Conservation (phyloP, 192 early-diverging fungal genomes). For the Coemansia sp. region DNA sequence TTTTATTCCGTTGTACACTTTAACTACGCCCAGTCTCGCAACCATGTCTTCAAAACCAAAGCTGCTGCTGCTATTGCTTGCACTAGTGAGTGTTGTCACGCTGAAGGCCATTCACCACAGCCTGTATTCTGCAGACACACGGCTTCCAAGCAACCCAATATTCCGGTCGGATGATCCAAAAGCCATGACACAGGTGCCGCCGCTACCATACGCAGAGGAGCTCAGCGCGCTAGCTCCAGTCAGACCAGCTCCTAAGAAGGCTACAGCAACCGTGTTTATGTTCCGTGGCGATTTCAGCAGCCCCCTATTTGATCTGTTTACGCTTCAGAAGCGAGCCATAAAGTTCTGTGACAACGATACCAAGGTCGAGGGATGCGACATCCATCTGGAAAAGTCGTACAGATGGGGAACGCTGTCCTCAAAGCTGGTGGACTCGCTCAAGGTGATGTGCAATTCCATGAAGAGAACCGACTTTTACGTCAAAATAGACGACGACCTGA, state of each 20-base stretch:
- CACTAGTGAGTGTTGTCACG: too few relatives aligned
- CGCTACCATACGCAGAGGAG: not conserved
- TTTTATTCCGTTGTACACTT: too few relatives aligned
- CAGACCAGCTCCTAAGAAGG: not conserved
- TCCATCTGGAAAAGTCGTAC: not conserved
- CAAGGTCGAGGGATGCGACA: not conserved
- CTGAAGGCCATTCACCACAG: too few relatives aligned
- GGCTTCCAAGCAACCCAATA: too few relatives aligned
- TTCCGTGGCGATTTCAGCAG: slow-evolving; percentile 3
- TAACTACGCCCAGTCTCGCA: too few relatives aligned
- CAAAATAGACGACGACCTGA: slow-evolving; percentile 8
- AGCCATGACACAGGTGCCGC: not conserved
- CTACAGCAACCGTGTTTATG: not conserved
- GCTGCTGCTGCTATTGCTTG: too few relatives aligned
- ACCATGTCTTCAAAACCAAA: too few relatives aligned
- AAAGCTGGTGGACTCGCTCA: slow-evolving; percentile 4
- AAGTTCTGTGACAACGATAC: slow-evolving; percentile 1
- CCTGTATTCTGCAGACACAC: too few relatives aligned
- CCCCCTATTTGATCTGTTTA: not conserved
- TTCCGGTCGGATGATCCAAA: too few relatives aligned
- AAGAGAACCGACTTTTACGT: slow-evolving; percentile 10
- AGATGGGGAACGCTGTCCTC: not conserved
- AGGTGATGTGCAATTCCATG: not conserved
- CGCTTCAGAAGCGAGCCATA: not conserved
- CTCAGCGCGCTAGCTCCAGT: not conserved